Evolutionary conservation across 805 yeast species (phyloP).

Genomic region (Candida nonsorbophila): DNA sequence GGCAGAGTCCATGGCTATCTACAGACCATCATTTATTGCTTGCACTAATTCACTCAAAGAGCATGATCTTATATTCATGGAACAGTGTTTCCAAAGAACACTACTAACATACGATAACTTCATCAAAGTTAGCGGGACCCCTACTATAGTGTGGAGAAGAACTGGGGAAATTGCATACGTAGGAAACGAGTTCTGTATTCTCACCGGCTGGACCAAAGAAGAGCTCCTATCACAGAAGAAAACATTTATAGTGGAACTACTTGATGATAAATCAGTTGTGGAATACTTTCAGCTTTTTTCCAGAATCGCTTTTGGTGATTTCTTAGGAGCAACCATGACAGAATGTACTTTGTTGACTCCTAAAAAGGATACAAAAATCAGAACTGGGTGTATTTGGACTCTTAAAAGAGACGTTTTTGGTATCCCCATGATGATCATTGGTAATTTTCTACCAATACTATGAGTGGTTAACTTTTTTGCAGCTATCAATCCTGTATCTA

Average conservation of each 20-base stretch:
- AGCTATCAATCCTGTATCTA: conserved; percentile 68
- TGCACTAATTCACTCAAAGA: conserved; percentile 84
- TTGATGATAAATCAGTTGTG: conserved; percentile 83
- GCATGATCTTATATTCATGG: conserved; percentile 91
- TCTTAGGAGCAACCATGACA: conserved; percentile 79
- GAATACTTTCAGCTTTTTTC: conserved; percentile 85
- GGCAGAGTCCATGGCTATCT: conserved; percentile 85
- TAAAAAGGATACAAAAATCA: conserved; percentile 46
- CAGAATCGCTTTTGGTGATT: conserved; percentile 85
- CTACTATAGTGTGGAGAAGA: conserved; percentile 92
- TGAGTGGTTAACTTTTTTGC: conserved; percentile 9
- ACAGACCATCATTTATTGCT: conserved; percentile 89
- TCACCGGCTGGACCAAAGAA: conserved; percentile 85
- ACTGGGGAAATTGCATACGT: conserved; percentile 94
- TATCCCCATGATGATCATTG: conserved; percentile 94
- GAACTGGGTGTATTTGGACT: conserved; percentile 88
- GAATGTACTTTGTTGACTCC: conserved; percentile 74
- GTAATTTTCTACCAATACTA: conserved; percentile 81
- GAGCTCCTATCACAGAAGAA: conserved; percentile 57
- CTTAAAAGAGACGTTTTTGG: conserved; percentile 93
- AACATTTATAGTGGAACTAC: conserved; percentile 72
- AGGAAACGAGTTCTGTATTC: conserved; percentile 85
- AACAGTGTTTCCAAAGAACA: conserved; percentile 92
- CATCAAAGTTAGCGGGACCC: conserved; percentile 82
- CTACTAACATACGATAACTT: conserved; percentile 83